These are phyloP conservation scores for Eimeria zaria DNA, from an alignment of 169 alveolate species.

Conservation along the genomic window DNA sequence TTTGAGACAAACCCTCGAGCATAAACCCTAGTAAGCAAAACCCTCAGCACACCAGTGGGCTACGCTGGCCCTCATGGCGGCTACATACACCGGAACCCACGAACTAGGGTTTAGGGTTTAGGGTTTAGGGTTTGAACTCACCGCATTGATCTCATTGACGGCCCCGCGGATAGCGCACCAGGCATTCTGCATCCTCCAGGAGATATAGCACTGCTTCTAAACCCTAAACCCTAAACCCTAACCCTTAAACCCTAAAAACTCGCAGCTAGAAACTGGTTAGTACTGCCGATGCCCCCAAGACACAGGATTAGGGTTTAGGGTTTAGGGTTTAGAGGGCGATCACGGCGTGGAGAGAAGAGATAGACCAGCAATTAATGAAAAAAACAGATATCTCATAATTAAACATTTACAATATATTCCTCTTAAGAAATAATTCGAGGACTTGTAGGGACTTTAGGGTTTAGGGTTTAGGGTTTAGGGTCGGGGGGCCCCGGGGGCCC, in stretches of 20 bases:
- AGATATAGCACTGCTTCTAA: not conserved
- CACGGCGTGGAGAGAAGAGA: not conserved
- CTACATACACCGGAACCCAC: not conserved
- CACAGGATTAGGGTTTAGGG: too few species aligned
- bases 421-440: too few species aligned
- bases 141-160: conserved; percentile 75
- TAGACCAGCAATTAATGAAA: not conserved
- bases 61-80: not conserved
- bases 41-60: not conserved
- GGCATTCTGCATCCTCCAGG: conserved; percentile 69
- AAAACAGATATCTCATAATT: too few species aligned
- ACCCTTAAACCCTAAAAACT: not conserved
- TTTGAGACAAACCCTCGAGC: not conserved
- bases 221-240: conserved; percentile 1
- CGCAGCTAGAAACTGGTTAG: not conserved
- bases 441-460: not conserved
- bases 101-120: not conserved
- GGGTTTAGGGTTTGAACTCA: conserved; percentile 3
- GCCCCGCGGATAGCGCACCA: conserved; percentile 80
- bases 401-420: not conserved
- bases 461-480: too few species aligned
- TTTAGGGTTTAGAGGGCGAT: not conserved
- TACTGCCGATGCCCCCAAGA: not conserved
- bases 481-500: conserved; percentile 5
- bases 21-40: not conserved